Base-by-base conservation (phyloP, 1,284 basidiomycete species). In the Austroboletus niveus region DNA sequence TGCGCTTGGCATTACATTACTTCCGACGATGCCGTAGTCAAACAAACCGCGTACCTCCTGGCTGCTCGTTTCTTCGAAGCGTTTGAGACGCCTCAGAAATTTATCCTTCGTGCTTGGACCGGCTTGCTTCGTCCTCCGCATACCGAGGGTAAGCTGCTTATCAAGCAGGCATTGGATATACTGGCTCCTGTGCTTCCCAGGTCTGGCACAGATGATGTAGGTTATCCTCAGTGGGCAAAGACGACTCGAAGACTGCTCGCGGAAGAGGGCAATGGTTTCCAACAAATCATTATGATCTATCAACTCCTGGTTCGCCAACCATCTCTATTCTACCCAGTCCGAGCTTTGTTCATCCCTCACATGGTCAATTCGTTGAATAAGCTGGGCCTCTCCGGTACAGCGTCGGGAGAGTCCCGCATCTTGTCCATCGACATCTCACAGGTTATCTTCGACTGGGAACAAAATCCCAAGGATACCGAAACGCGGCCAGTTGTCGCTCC, bases 281-380 rank as follows among this genome's bases (percentile, higher is more conserved):
- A 88, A 31, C 92, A 96, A 62, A 84, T 95, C 45, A 83, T 90
- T 57, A 87, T 89, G 54, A 92, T 98, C 47, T 96, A 98, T 68
- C 89, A 94, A 58, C 82, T 99, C 51, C 87, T 99, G 50, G 87
- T 94, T 54, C 90, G 94, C 54, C 94, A 99, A 59, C 85, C 91
- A 1, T 83, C 94, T 51, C 79, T 98, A 6, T 99, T 99, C 76
- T 99, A 92, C 74, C 86, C 92, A 46, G 92, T 94, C 55, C 88
- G 97, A 42, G 90, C 93, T 14, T 76, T 98, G 32, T 99, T 99
- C 69, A 84, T 99, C n/a, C 92, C 94, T 0, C 92, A 97, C 65
- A 94, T 99, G 72, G 91, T 95, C 54, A 91, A 91, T 65, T 92
- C 90, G 34, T 76, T 99, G 53, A 81, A 82, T 49, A 96, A 94